These are phyloP conservation scores for Trichoderma aggressivum DNA, from an alignment of 2,329 filamentous ascomycete species.

Conservation along the genomic window DNA sequence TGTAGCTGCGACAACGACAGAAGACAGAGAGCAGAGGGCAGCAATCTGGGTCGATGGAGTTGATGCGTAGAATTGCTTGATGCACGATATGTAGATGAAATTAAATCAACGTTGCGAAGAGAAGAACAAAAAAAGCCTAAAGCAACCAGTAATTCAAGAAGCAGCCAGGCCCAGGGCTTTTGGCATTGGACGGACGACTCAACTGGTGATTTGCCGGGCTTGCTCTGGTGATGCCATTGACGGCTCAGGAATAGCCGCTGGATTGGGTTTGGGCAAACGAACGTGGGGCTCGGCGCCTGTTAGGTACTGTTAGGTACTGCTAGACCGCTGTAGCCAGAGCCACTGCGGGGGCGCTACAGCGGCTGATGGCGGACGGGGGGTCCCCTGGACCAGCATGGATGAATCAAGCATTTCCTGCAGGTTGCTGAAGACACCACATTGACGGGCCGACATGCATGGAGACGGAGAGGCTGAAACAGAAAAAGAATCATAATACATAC, in stretches of 20 bases:
- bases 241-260: conserved; percentile 7
- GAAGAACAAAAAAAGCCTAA: neutral
- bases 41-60: neutral
- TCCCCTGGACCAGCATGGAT: neutral
- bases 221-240: conserved; percentile 10
- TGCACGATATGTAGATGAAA: neutral
- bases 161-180: neutral
- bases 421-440: neutral
- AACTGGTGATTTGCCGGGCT: conserved; percentile 5
- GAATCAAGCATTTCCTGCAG: neutral
- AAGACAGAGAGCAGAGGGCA: neutral
- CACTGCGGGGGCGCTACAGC: neutral
- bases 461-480: neutral
- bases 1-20: neutral
- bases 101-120: neutral
- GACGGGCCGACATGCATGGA: neutral
- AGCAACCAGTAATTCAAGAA: neutral
- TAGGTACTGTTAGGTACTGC: neutral
- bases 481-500: neutral
- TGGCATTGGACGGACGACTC: neutral
- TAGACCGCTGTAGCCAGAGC: neutral
- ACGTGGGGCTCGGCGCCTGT: conserved; percentile 7
- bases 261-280: neutral
- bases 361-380: neutral
- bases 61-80: neutral